Evolutionary conservation across 768 basidiomycete genomes (phyloP).

Genomic region (Arthromyces matolae): DNA sequence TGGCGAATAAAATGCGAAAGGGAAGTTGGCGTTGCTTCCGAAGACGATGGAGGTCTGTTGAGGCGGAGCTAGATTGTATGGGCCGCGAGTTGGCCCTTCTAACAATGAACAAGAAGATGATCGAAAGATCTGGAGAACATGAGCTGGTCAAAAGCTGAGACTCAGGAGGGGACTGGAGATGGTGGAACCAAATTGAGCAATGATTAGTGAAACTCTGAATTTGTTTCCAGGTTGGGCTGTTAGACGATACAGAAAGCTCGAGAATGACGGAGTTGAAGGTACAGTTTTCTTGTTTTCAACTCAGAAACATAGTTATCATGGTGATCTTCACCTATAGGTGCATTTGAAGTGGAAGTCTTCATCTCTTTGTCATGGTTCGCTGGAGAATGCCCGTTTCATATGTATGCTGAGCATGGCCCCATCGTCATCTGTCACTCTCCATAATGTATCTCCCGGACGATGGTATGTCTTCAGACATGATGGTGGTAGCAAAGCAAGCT

Average conservation of each 20-base stretch:
- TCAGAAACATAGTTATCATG: neutral
- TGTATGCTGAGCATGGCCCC: no score
- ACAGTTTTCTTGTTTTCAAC: conserved; percentile 12
- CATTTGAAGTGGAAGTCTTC: conserved; percentile 70
- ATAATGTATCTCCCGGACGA: no score
- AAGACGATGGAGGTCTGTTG: no score
- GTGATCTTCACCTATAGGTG: conserved; percentile 28
- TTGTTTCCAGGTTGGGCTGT: conserved; percentile 85
- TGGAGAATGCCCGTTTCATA: conserved; percentile 58
- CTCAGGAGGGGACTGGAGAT: conserved; percentile 20
- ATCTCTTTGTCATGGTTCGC: conserved; percentile 63
- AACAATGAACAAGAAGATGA: conserved; percentile 11
- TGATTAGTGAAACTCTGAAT: conserved; percentile 50
- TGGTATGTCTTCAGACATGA: no score
- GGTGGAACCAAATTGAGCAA: conserved; percentile 7
- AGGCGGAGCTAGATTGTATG: no score
- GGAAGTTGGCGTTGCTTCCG: no score
- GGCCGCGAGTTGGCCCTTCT: conserved; percentile 3
- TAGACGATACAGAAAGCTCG: conserved; percentile 37
- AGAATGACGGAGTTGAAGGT: conserved; percentile 20
- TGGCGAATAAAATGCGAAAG: no score
- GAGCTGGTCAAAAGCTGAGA: conserved; percentile 59
- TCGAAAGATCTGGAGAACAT: conserved; percentile 51
- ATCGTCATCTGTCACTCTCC: no score
- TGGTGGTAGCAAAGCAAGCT: no score